phyloP scores from a whole-genome alignment of 1,284 basidiomycete genomes.

The Fomes fomentarius region DNA sequence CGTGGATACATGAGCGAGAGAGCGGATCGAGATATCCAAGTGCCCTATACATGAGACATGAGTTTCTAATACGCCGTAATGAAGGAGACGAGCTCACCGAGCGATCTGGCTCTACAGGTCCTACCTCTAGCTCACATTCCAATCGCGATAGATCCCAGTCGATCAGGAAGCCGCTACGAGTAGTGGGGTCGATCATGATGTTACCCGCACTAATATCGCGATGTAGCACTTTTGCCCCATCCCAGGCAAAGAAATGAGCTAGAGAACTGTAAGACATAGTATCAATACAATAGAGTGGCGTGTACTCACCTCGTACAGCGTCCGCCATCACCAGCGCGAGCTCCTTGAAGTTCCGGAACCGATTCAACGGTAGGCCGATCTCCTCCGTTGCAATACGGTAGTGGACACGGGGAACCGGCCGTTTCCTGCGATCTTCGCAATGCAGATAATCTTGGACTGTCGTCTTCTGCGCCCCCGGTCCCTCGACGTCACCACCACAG shows the following conservation, averaged over 20 bases:
- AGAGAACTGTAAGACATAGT: not conserved
- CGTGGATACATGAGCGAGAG: slow-evolving; percentile 1
- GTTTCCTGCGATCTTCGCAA: too few relatives aligned
- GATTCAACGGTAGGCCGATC: not conserved
- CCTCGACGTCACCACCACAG: slow-evolving; percentile 13
- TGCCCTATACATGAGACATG: slow-evolving; percentile 7
- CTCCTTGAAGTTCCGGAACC: not conserved
- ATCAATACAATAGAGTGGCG: not conserved
- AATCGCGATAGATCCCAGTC: slow-evolving; percentile 9
- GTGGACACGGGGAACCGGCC: not conserved
- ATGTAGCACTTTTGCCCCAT: not conserved
- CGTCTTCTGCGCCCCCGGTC: too few relatives aligned
- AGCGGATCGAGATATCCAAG: slow-evolving; percentile 18
- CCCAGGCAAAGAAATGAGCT: slow-evolving; percentile 3
- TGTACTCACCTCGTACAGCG: not conserved
- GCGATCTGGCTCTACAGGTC: not conserved
- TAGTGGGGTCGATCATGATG: slow-evolving; percentile 8
- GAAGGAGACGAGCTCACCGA: too few relatives aligned
- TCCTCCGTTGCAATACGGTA: slow-evolving; percentile 2
- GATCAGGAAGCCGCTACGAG: not conserved
- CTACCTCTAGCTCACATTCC: not conserved
- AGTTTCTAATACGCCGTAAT: not conserved
- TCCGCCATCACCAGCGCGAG: not conserved
- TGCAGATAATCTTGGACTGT: not conserved
- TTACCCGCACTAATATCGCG: slow-evolving; percentile 11